Percentiles rank a stretch among this genome's conserved stretches.
These are phyloP conservation scores for Omphalea diandra DNA, from an alignment of 441 rosid species.

Conservation along the genomic window DNA sequence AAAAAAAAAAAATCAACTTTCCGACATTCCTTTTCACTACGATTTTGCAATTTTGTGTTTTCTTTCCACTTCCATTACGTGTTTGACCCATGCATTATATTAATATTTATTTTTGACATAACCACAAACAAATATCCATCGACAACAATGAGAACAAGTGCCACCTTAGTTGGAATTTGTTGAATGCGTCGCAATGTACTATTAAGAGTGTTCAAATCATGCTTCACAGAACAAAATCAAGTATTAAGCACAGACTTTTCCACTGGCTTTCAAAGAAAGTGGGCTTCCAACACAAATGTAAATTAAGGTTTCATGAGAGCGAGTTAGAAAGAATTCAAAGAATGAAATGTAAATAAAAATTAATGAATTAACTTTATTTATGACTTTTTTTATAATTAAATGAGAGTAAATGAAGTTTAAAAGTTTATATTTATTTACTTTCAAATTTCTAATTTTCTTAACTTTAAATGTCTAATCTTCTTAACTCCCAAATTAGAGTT, in stretches of 20 bases:
- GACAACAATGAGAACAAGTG: neutral
- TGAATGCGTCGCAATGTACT: neutral
- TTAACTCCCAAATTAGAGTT: too few species aligned
- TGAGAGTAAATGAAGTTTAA: too few species aligned
- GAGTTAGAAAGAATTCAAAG: too few species aligned
- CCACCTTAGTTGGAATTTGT: constrained; percentile 6
- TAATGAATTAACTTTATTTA: too few species aligned
- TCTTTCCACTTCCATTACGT: neutral
- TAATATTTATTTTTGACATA: neutral
- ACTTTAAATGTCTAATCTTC: too few species aligned
- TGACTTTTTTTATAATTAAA: too few species aligned
- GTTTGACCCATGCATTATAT: neutral
- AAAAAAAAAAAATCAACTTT: constrained; percentile 5
- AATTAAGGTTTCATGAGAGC: too few species aligned
- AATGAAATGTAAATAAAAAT: too few species aligned
- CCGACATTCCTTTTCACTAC: constrained; percentile 20
- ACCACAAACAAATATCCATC: neutral
- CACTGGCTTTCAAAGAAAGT: neutral
- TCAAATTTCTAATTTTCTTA: too few species aligned
- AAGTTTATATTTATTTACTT: too few species aligned
- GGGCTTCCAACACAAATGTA: too few species aligned
- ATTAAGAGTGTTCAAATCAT: neutral
- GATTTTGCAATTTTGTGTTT: constrained; percentile 22
- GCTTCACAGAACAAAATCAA: neutral
- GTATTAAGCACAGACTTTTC: neutral